Evolutionary conservation across 208 protist species (phyloP), one percentile per base, ranked within the genome.

Genomic region (Vickermania spadyakhi): DNA sequence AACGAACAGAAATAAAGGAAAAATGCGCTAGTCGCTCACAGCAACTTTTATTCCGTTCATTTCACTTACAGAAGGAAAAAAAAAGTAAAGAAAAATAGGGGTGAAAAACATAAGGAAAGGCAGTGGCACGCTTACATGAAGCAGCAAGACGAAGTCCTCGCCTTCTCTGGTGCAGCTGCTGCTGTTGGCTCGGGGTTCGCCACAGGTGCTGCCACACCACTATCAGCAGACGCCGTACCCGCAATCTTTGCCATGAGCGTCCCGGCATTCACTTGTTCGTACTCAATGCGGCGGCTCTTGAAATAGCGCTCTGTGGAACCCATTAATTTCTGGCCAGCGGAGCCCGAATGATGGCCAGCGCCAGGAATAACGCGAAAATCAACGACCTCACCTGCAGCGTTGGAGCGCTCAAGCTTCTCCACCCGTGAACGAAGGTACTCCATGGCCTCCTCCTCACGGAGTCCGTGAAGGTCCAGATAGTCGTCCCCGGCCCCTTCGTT

Each of bases 381-480:
- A 2, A 66, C 71, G 21, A 69, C 52, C 1, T 61, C 64, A 21
- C 68, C 73, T 41, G n/a, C 57, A 14, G 71, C 63, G 56, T 64
- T 71, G 31, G 58, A 68, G 28, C 26, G 28, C 52, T 79, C 66
- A 26, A 86, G 72, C 52, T 28, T 11, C 36, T 52, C 65, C 28
- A 81, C 56, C 41, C 79, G 74, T 57, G 52, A 45, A 45, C 62
- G 58, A 51, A 86, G 66, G 62, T 71, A 53, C 52, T 70, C 59
- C 53, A 81, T 71, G 18, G 74, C 79, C 64, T 86, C 75, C 52
- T 75, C 74, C 56, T 68, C 57, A 5, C 67, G 73, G 53, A 86
- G 68, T 0, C 75, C 79, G 66, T 86, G 75, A 62, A 86, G 72
- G 54, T 81, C 79, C 52, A 81, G 73, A 58, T 68, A 81, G 27